Percentiles rank a stretch among this genome's conserved stretches.
Evolutionary conservation across 805 yeast species (phyloP).

Genomic region (Huiozyma sinensis): DNA sequence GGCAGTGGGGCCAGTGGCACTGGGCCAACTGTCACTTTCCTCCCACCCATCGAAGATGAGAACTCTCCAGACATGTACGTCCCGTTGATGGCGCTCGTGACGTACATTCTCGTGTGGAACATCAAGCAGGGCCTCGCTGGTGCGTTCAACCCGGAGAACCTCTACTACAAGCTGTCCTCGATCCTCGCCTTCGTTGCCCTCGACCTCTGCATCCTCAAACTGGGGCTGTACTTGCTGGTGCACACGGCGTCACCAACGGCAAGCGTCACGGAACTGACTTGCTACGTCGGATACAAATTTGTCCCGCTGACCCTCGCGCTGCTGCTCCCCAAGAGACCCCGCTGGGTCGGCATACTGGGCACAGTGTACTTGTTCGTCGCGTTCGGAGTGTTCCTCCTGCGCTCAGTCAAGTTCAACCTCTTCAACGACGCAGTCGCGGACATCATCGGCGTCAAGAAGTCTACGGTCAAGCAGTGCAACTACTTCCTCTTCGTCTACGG

Average conservation of each 20-base stretch:
- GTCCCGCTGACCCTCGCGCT: constrained; percentile 61
- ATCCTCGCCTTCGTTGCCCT: constrained; percentile 71
- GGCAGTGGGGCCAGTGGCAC: constrained; percentile 5
- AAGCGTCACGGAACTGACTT: constrained; percentile 70
- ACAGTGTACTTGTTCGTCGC: constrained; percentile 43
- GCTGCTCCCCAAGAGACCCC: constrained; percentile 37
- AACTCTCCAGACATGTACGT: constrained; percentile 96
- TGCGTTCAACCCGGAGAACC: constrained; percentile 82
- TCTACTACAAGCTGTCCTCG: constrained; percentile 79
- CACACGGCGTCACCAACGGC: constrained; percentile 18
- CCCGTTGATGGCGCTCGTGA: constrained; percentile 85
- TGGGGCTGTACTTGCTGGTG: constrained; percentile 69
- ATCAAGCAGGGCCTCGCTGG: constrained; percentile 78
- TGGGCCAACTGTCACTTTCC: constrained; percentile 8
- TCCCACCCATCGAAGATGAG: constrained; percentile 74
- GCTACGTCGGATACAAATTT: constrained; percentile 91
- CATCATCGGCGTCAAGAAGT: constrained; percentile 33
- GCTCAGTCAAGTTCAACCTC: constrained; percentile 37
- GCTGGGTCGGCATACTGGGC: constrained; percentile 39
- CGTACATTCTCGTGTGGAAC: constrained; percentile 79
- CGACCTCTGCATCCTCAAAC: constrained; percentile 65
- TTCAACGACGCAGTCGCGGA: constrained; percentile 45
- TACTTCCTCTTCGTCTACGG: constrained; percentile 82
- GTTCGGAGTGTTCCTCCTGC: constrained; percentile 54
- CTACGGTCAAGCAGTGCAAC: constrained; percentile 68